Percentiles rank a stretch among this genome's conserved stretches.
Conservation (phyloP, 805 yeast species). For the Soucietia sequanensis region DNA sequence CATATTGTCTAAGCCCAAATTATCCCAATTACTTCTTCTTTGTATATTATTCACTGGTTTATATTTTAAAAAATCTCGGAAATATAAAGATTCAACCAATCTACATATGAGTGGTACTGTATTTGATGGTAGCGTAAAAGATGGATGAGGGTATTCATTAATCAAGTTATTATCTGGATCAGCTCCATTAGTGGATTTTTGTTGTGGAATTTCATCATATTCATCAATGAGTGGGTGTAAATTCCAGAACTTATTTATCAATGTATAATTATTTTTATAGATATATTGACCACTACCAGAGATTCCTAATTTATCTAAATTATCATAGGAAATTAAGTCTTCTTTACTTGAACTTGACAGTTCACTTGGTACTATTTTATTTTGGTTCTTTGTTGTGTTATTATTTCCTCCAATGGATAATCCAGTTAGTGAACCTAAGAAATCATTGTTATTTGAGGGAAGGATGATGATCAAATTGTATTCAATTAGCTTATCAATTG, state of each 20-base stretch:
- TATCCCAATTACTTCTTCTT: slow-evolving; percentile 46
- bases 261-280: slow-evolving; percentile 32
- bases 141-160: slow-evolving; percentile 44
- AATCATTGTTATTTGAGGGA: slow-evolving; percentile 17
- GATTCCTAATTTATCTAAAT: slow-evolving; percentile 26
- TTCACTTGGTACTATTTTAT: slow-evolving; percentile 1
- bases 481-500: slow-evolving; percentile 49
- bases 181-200: slow-evolving; percentile 8
- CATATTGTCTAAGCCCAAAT: slow-evolving; percentile 37
- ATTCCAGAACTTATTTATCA: slow-evolving; percentile 45
- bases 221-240: slow-evolving; percentile 42
- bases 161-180: slow-evolving; percentile 8
- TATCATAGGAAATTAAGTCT: slow-evolving; percentile 5
- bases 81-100: slow-evolving; percentile 65
- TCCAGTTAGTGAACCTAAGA: slow-evolving; percentile 17
- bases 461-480: slow-evolving; percentile 39
- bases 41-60: slow-evolving; percentile 36
- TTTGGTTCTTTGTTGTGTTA: slow-evolving; percentile 9
- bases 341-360: background rate
- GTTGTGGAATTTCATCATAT: slow-evolving; percentile 13
- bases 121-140: slow-evolving; percentile 76
- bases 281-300: slow-evolving; percentile 29
- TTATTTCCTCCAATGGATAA: slow-evolving; percentile 7
- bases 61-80: slow-evolving; percentile 48
- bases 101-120: slow-evolving; percentile 72